A percentile compares a stretch with the other conserved stretches of the same genome.
Evolutionary conservation across 2,329 filamentous ascomycete species (phyloP).

Genomic region (Exophiala lecanii-corni): DNA sequence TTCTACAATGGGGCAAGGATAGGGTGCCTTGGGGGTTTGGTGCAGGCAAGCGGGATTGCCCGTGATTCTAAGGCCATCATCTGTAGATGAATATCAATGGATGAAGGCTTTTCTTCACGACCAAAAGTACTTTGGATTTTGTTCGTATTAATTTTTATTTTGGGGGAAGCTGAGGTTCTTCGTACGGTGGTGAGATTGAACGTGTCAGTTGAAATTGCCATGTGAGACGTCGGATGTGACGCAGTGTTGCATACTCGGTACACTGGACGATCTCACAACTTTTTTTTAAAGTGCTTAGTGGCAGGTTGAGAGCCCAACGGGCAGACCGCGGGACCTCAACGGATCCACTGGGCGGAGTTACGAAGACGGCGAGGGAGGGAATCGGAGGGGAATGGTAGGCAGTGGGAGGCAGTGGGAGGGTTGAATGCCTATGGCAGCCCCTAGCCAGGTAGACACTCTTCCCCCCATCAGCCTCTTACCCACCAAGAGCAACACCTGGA

Average conservation of each 20-base stretch:
- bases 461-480: too few species aligned
- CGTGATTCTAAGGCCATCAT: background rate
- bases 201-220: background rate
- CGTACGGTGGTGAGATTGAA: too few species aligned
- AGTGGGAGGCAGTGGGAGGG: too few species aligned
- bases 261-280: background rate
- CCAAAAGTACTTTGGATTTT: background rate
- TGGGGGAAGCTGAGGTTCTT: conserved; percentile 15
- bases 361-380: too few species aligned
- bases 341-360: background rate
- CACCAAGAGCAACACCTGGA: too few species aligned
- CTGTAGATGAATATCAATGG: background rate
- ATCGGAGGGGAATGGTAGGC: too few species aligned
- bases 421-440: too few species aligned
- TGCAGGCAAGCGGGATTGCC: background rate
- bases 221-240: too few species aligned
- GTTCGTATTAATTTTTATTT: conserved; percentile 5
- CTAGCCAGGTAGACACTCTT: too few species aligned
- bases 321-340: background rate
- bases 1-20: conserved; percentile 11
- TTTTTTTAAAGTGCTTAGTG: background rate
- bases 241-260: background rate
- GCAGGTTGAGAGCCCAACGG: background rate
- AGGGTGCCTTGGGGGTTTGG: conserved; percentile 7
- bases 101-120: background rate